Evolutionary conservation across 371 early-diverging fungal genomes (phyloP).

Genomic region (Mortierella sp.): DNA sequence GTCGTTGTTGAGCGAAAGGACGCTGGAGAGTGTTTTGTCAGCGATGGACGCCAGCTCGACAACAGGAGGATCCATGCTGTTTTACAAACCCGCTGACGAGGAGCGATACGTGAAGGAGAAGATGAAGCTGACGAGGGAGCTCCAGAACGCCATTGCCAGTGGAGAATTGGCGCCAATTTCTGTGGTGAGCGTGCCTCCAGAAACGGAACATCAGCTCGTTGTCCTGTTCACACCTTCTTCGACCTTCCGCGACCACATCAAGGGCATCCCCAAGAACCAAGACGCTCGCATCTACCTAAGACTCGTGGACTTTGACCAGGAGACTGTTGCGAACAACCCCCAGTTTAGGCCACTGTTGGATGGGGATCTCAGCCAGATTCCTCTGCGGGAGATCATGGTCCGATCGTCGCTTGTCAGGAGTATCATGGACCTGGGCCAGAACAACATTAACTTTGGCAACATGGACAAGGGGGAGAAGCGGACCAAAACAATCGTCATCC

Average conservation of each 20-base stretch:
- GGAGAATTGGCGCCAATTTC: conserved; percentile 77
- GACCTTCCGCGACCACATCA: conserved; percentile 66
- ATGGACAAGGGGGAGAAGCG: conserved; percentile 91
- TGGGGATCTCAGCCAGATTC: conserved; percentile 76
- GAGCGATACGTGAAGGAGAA: conserved; percentile 88
- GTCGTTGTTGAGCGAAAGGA: conserved; percentile 64
- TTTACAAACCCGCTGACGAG: conserved; percentile 82
- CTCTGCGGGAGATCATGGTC: conserved; percentile 94
- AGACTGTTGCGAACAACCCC: conserved; percentile 69
- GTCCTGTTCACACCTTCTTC: conserved; percentile 84
- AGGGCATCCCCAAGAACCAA: conserved; percentile 84
- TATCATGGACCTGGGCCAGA: conserved; percentile 95
- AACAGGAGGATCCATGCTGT: conserved; percentile 73
- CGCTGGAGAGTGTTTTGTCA: conserved; percentile 73
- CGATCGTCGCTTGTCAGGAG: conserved; percentile 88
- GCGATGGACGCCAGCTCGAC: conserved; percentile 74
- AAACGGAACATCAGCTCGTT: conserved; percentile 78
- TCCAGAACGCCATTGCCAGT: conserved; percentile 79
- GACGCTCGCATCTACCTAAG: conserved; percentile 86
- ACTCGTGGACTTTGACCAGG: conserved; percentile 84
- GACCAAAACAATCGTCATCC: conserved; percentile 90
- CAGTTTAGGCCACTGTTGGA: conserved; percentile 81
- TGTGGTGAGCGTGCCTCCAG: conserved; percentile 78
- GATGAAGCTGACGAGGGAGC: conserved; percentile 80
- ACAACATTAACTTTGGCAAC: conserved; percentile 96